These are phyloP conservation scores for Mycosphaerelloides madeirae DNA, from an alignment of 2,329 filamentous ascomycete genomes.

Conservation along the genomic window DNA sequence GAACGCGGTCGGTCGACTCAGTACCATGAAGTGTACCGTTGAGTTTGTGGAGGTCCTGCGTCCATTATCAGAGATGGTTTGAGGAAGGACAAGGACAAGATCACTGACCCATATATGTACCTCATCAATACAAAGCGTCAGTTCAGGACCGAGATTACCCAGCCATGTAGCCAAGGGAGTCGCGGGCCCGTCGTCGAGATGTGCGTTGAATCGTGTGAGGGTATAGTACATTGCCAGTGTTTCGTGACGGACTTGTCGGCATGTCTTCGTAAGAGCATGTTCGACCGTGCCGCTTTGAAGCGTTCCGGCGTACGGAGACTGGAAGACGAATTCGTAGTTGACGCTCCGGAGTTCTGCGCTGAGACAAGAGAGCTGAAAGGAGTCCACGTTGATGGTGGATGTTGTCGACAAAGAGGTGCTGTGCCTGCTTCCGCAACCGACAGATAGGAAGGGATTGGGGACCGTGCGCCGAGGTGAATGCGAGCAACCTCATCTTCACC, in stretches of 20 bases:
- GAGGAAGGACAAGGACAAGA: not conserved
- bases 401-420: not conserved
- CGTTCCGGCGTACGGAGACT: slow-evolving; percentile 18
- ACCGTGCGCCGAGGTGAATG: slow-evolving; percentile 1
- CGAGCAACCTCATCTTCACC: not conserved
- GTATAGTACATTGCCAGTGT: slow-evolving; percentile 20
- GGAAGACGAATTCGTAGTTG: slow-evolving; percentile 22
- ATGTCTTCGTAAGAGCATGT: slow-evolving; percentile 20
- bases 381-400: slow-evolving; percentile 4
- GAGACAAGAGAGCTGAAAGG: slow-evolving; percentile 4
- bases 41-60: slow-evolving; percentile 23
- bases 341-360: slow-evolving; percentile 18
- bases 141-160: slow-evolving; percentile 10
- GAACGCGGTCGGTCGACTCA: slow-evolving; percentile 9
- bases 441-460: not conserved
- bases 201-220: slow-evolving; percentile 23
- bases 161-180: slow-evolving; percentile 23
- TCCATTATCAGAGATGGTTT: not conserved
- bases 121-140: slow-evolving; percentile 14
- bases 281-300: slow-evolving; percentile 11
- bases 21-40: slow-evolving; percentile 21
- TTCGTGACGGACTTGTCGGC: slow-evolving; percentile 20
- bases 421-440: no score
- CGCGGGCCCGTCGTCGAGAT: slow-evolving; percentile 24
- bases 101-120: slow-evolving; percentile 22